phyloP scores from a whole-genome alignment of 352 stramenopile species.

The Globisporangium mamillatum region DNA sequence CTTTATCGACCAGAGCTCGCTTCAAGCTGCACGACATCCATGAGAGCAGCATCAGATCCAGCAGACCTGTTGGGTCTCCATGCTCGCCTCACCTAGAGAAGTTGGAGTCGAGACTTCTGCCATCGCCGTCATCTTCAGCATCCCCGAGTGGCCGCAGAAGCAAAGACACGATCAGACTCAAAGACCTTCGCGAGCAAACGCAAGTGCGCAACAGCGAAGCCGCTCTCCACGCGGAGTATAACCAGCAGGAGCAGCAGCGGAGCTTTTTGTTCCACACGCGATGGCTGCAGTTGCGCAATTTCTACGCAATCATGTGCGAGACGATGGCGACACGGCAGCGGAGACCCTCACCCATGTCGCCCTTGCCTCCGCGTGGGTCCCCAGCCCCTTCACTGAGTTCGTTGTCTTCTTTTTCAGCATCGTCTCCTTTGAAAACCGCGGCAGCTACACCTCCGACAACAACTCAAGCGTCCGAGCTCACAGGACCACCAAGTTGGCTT shows the following conservation, averaged over 20 bases:
- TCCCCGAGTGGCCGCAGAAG: neutral
- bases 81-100: slow-evolving; percentile 12
- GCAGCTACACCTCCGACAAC: neutral
- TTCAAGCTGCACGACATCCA: neutral
- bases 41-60: neutral
- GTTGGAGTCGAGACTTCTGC: neutral
- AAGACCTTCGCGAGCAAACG: slow-evolving; percentile 38
- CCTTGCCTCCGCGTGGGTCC: neutral
- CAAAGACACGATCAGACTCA: slow-evolving; percentile 26
- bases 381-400: neutral
- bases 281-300: slow-evolving; percentile 41
- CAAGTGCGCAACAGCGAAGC: slow-evolving; percentile 20
- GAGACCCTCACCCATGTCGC: slow-evolving; percentile 6
- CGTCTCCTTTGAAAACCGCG: neutral
- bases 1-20: neutral
- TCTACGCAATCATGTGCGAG: slow-evolving; percentile 47
- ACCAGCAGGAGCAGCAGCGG: slow-evolving; percentile 36
- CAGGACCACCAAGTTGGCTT: slow-evolving; percentile 20
- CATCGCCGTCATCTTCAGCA: neutral
- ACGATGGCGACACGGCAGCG: neutral
- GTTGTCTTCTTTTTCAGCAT: neutral
- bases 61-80: too few relatives aligned
- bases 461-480: too few relatives aligned
- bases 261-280: slow-evolving; percentile 34
- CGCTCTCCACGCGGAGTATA: slow-evolving; percentile 15